Evolutionary conservation across 768 basidiomycete species (phyloP).

Genomic region (Lentinula sp.): DNA sequence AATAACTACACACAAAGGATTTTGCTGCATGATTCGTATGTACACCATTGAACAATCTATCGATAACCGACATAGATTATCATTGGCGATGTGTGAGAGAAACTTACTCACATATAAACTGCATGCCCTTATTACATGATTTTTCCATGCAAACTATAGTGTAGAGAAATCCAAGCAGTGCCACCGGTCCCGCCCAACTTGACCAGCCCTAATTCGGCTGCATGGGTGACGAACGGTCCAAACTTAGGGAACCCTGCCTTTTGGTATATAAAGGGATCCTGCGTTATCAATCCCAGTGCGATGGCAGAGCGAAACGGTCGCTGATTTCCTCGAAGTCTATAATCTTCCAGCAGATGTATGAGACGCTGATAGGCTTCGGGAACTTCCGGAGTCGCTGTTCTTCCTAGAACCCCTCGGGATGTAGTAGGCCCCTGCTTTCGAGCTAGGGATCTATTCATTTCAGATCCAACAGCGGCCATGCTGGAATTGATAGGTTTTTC

Average conservation of each 20-base stretch:
- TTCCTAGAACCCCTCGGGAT: neutral
- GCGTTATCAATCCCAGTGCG: conserved; percentile 23
- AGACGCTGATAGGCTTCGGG: conserved; percentile 26
- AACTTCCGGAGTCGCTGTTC: neutral
- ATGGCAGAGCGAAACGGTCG: conserved; percentile 32
- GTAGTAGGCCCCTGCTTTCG: neutral
- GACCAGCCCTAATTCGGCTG: neutral
- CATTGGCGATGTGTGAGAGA: too few species aligned
- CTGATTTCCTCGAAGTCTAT: conserved; percentile 24
- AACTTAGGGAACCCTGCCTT: neutral
- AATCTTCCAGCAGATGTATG: conserved; percentile 23
- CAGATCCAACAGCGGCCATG: neutral
- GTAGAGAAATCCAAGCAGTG: neutral
- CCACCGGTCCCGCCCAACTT: neutral
- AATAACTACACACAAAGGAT: too few species aligned
- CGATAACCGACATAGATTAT: too few species aligned
- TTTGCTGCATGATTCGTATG: neutral
- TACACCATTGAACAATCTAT: too few species aligned
- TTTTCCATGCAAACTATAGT: neutral
- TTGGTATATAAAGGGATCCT: conserved; percentile 9
- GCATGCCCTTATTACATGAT: neutral
- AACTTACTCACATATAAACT: too few species aligned
- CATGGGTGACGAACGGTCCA: neutral
- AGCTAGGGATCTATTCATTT: neutral
- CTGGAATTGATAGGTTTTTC: neutral